Conservation (phyloP, 2,329 filamentous ascomycete genomes). For the Aspergillus sp. region DNA sequence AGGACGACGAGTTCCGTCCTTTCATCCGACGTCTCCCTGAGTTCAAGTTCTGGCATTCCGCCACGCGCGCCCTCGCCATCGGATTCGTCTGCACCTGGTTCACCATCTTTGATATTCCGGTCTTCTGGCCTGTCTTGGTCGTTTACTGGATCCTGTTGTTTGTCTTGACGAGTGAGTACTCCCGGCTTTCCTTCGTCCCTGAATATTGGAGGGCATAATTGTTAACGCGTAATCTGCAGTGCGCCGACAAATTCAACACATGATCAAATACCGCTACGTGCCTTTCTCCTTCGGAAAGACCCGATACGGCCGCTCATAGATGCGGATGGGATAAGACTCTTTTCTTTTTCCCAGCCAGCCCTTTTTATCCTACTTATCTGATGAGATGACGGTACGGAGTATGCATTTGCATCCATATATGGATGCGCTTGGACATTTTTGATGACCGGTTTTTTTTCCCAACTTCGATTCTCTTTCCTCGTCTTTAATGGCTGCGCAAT, state of each 20-base stretch:
- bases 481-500: not conserved
- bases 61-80: slow-evolving; percentile 81
- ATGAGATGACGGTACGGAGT: slow-evolving; percentile 8
- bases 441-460: not conserved
- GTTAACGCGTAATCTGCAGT: slow-evolving; percentile 54
- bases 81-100: slow-evolving; percentile 90
- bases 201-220: not conserved
- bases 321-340: slow-evolving; percentile 10
- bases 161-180: slow-evolving; percentile 80
- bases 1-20: slow-evolving; percentile 95
- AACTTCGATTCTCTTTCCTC: not conserved
- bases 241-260: slow-evolving; percentile 99
- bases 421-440: not conserved
- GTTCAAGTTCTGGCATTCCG: slow-evolving; percentile 99
- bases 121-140: slow-evolving; percentile 98
- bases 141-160: slow-evolving; percentile 99
- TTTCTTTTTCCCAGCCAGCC: not conserved
- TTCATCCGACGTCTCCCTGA: slow-evolving; percentile 95
- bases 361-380: not conserved
- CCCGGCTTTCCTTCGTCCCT: not conserved
- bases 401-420: not conserved
- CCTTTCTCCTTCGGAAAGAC: slow-evolving; percentile 91
- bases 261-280: slow-evolving; percentile 99
- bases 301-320: slow-evolving; percentile 58
- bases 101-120: slow-evolving; percentile 89